These are phyloP conservation scores for Bruguiera gymnorhiza DNA, from an alignment of 345 rosid genomes.

Conservation along the genomic window DNA sequence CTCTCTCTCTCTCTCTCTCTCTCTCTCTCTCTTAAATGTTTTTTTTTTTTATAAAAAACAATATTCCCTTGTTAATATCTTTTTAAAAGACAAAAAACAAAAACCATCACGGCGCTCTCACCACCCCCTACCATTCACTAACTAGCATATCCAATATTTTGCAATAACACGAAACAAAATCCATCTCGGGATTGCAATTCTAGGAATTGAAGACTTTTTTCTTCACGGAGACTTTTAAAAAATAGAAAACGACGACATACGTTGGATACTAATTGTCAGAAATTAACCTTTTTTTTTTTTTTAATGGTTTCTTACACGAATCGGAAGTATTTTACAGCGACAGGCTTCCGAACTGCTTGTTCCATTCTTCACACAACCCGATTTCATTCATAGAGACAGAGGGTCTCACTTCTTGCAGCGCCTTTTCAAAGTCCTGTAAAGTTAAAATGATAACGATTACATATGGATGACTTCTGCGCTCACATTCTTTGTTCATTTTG, in stretches of 20 bases:
- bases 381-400: slow-evolving; percentile 82
- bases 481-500: too few relatives aligned
- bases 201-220: not conserved
- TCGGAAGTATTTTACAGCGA: slow-evolving; percentile 37
- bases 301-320: not conserved
- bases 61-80: too few relatives aligned
- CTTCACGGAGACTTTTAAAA: too few relatives aligned
- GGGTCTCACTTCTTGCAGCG: slow-evolving; percentile 88
- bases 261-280: not conserved
- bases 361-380: slow-evolving; percentile 74
- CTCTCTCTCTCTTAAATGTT: too few relatives aligned
- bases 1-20: too few relatives aligned
- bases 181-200: not conserved
- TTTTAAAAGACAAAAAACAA: too few relatives aligned
- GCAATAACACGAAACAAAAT: not conserved
- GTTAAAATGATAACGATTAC: not conserved
- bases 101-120: too few relatives aligned
- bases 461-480: not conserved
- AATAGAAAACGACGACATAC: too few relatives aligned
- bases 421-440: slow-evolving; percentile 65
- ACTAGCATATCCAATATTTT: not conserved
- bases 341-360: slow-evolving; percentile 88
- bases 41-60: too few relatives aligned
- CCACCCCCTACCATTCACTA: not conserved
- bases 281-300: not conserved